Conservation (phyloP, 139 green algal species). For the Auxenochlorella protothecoides region DNA sequence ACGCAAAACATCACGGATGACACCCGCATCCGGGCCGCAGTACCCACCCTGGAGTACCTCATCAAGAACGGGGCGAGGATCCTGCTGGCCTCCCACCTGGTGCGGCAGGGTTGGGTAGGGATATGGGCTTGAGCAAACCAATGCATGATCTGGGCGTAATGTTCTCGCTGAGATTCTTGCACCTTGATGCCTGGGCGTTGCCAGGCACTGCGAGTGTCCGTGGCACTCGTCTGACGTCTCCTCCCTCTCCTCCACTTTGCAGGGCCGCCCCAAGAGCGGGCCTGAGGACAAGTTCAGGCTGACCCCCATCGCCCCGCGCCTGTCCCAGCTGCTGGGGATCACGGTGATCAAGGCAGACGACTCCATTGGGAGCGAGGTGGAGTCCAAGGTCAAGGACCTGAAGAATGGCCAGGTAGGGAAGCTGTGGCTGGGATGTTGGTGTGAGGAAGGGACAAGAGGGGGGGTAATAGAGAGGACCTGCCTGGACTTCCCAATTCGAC, state of each 20-base stretch:
- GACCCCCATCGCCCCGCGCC: conserved; percentile 43
- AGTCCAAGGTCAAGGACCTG: conserved; percentile 46
- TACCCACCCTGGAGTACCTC: conserved; percentile 72
- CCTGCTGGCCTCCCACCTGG: conserved; percentile 77
- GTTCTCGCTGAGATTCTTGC: no score
- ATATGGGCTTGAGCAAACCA: no score
- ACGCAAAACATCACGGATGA: conserved; percentile 84
- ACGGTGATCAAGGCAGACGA: conserved; percentile 80
- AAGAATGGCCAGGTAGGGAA: conserved; percentile 55
- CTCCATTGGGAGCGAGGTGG: conserved; percentile 81
- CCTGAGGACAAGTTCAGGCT: conserved; percentile 80
- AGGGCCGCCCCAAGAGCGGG: conserved; percentile 81
- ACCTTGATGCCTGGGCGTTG: no score
- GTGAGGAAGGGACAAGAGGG: no score
- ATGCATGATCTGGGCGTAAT: no score
- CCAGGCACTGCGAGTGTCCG: no score
- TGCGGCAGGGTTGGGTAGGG: no score
- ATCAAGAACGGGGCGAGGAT: conserved; percentile 90
- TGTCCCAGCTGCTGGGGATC: conserved; percentile 74
- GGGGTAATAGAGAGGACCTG: no score
- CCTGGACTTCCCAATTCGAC: no score
- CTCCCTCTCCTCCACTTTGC: background rate
- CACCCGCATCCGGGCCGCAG: conserved; percentile 88
- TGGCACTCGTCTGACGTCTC: no score
- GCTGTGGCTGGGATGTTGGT: no score